Conservation (phyloP, 176 grass and related monocot species). For the Triticum aestivum region IWGSC_CS_RefSeq_v2.1 NC_057805.1:383861177-383861676, state of each 20-base stretch:
- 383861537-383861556: not conserved
- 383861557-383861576: not conserved
- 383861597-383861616: not conserved
- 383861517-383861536: constrained; percentile 17
- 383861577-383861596: not conserved
- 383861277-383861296: not conserved
- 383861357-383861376: not conserved
- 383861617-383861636: not conserved
- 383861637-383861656: not conserved
- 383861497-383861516: constrained; percentile 15
- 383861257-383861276: not conserved
- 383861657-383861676: not conserved
- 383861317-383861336: constrained; percentile 10
- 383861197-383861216: not conserved
- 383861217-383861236: not conserved
- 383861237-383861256: not conserved
- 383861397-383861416: constrained; percentile 7
- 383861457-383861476: constrained; percentile 1
- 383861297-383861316: constrained; percentile 18
- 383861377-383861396: constrained; percentile 6
- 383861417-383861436: constrained; percentile 3
- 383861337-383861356: constrained; percentile 17
- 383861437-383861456: constrained; percentile 27
- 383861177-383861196: not conserved
- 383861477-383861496: not conserved